Evolutionary conservation across 1,284 basidiomycete genomes (phyloP), one percentile per base, ranked within the genome.

Genomic region (Puccinia horiana): DNA sequence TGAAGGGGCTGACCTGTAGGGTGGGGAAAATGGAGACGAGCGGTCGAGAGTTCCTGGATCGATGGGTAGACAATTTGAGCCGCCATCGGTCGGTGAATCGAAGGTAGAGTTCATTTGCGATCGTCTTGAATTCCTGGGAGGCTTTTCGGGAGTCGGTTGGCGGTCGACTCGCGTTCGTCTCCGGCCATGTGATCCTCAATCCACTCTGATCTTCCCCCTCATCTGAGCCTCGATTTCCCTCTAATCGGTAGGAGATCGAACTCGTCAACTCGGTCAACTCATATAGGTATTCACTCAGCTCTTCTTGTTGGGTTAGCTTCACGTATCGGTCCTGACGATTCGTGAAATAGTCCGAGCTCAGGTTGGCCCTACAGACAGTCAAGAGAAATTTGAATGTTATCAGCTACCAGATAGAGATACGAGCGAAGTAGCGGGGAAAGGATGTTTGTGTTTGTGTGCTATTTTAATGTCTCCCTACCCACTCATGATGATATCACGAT

Each of bases 301-400:
- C 85, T 0, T 90, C 88, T 83, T 95, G 91, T 0, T 88, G 87
- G 0, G 87, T 86, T 85, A 99, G 91, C 82, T 92, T 91, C 26
- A 99, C 87, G 87, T 99, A 99, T 35, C 96, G 92, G 87, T 99
- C 96, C 88, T 96, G 94, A 26, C 96, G 91, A 85, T 98, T 91
- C 0, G 94, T 93, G 85, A 99, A 99, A 87, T 99, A 99, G 40
- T 95, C 94, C 77, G 90, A 90, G 85, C 93, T 96, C 69, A 99
- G 89, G 86, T 99, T 99, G n/a, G 96, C 96, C 1, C 95, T 97
- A 85, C 61, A 82, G 29, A 84, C 26, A 76, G 81, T 67, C 72
- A 76, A 72, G n/a, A n/a, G 4, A 58, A 29, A 26, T 12, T 8
- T 20, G 65, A 14, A 26, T 56, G 29, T 14, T n/a, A n/a, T n/a